Evolutionary conservation across 2,329 filamentous ascomycete species (phyloP).

Genomic region (Cladosporium austrohemisphaericum): DNA sequence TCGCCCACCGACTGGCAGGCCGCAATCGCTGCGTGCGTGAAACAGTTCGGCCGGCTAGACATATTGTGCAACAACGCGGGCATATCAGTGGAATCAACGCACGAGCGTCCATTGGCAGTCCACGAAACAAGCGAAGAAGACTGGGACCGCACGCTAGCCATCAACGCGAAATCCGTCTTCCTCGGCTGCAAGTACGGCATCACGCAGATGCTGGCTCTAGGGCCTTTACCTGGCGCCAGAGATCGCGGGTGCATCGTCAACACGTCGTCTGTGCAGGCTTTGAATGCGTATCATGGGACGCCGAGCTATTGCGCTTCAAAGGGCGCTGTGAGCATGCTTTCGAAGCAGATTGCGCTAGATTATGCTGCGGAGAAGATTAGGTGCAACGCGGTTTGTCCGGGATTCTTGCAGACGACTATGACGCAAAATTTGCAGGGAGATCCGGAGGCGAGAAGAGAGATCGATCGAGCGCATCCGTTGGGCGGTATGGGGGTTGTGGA

Average conservation of each 20-base stretch:
- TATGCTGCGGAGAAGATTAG: slow-evolving; percentile 41
- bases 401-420: slow-evolving; percentile 36
- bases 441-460: slow-evolving; percentile 22
- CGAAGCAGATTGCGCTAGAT: slow-evolving; percentile 45
- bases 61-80: slow-evolving; percentile 39
- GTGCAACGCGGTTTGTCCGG: slow-evolving; percentile 42
- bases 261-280: slow-evolving; percentile 34
- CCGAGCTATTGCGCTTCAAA: slow-evolving; percentile 47
- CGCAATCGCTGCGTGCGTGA: slow-evolving; percentile 27
- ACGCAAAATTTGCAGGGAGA: slow-evolving; percentile 37
- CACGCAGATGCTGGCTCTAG: slow-evolving; percentile 37
- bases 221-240: slow-evolving; percentile 24
- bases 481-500: slow-evolving; percentile 34
- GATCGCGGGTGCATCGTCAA: slow-evolving; percentile 40
- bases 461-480: slow-evolving; percentile 33
- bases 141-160: slow-evolving; percentile 36
- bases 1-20: slow-evolving; percentile 26
- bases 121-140: slow-evolving; percentile 33
- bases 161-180: slow-evolving; percentile 39
- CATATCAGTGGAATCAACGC: slow-evolving; percentile 32
- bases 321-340: slow-evolving; percentile 45
- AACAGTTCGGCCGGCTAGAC: slow-evolving; percentile 33
- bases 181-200: slow-evolving; percentile 39
- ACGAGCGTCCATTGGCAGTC: slow-evolving; percentile 24
- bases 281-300: slow-evolving; percentile 31